Percentiles rank a stretch among this genome's conserved stretches.
Conservation (phyloP, 805 yeast species). For the Candida golubevii region DNA sequence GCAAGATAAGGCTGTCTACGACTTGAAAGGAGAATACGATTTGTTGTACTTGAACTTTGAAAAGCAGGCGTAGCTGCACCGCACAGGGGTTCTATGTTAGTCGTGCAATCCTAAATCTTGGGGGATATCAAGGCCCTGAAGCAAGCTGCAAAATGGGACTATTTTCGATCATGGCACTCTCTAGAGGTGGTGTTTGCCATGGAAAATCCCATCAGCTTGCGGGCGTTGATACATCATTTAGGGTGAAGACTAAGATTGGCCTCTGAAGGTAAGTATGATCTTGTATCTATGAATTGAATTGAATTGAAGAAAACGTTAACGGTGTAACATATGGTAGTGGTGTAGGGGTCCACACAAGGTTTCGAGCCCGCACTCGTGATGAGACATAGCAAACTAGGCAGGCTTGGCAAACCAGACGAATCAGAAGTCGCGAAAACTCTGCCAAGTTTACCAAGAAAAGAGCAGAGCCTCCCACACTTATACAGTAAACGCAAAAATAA, state of each 20-base stretch:
- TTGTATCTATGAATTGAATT: neutral
- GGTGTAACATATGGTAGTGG: neutral
- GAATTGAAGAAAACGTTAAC: neutral
- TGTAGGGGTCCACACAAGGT: neutral
- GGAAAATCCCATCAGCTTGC: conserved; percentile 2
- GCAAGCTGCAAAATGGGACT: neutral
- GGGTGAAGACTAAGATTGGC: neutral
- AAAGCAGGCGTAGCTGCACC: conserved; percentile 16
- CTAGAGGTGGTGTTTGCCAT: conserved; percentile 13
- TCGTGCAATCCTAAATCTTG: conserved; percentile 10
- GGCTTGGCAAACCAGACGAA: neutral
- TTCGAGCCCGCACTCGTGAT: neutral
- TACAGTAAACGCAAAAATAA: conserved; percentile 2
- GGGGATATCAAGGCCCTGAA: conserved; percentile 12
- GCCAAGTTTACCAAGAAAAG: neutral
- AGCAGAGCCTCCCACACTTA: neutral
- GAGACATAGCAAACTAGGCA: too few species aligned
- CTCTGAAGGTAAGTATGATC: neutral
- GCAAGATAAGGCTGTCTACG: conserved; percentile 67
- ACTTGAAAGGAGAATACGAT: conserved; percentile 63
- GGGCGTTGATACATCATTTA: conserved; percentile 6
- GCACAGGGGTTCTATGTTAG: neutral
- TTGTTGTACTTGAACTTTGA: conserved; percentile 68
- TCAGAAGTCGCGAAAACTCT: conserved; percentile 3
- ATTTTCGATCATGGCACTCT: conserved; percentile 5